Conservation (phyloP, 73 alveolate genomes). For the Tetrahymena malaccensis region DNA sequence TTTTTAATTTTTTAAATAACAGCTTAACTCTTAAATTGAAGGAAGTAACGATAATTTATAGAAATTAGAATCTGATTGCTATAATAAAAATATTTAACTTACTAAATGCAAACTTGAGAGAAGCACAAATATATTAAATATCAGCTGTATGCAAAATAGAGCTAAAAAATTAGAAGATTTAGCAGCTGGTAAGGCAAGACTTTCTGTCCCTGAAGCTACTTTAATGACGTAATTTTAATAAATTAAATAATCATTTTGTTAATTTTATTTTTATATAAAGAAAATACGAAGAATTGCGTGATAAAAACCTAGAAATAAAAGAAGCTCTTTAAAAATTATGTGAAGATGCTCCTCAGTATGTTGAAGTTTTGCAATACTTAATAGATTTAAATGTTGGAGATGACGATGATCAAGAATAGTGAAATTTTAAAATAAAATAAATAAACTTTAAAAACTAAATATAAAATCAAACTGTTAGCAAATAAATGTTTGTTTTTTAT, state of each 20-base stretch:
- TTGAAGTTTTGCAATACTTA: background rate
- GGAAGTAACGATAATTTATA: constrained; percentile 2
- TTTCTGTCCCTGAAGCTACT: constrained; percentile 16
- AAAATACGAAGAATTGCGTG: constrained; percentile 16
- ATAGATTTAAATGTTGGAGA: background rate
- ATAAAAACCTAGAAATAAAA: constrained; percentile 39
- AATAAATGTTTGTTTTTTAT: no score
- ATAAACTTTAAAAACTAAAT: no score
- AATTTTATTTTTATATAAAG: background rate
- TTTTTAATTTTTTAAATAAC: background rate
- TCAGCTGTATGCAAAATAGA: constrained; percentile 10
- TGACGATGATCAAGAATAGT: background rate
- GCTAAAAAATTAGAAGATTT: constrained; percentile 38
- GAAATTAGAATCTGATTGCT: constrained; percentile 18
- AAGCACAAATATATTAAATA: constrained; percentile 9
- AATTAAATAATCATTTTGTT: background rate
- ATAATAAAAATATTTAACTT: constrained; percentile 2
- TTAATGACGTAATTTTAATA: background rate
- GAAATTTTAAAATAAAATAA: background rate
- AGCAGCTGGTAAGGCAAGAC: background rate
- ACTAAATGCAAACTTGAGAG: background rate
- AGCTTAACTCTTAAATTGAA: constrained; percentile 19
- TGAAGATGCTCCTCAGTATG: constrained; percentile 50
- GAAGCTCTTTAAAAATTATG: constrained; percentile 45
- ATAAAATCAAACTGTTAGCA: no score